Base-by-base conservation (phyloP, 2,329 filamentous ascomycete genomes). In the Microsporum audouinii region DNA sequence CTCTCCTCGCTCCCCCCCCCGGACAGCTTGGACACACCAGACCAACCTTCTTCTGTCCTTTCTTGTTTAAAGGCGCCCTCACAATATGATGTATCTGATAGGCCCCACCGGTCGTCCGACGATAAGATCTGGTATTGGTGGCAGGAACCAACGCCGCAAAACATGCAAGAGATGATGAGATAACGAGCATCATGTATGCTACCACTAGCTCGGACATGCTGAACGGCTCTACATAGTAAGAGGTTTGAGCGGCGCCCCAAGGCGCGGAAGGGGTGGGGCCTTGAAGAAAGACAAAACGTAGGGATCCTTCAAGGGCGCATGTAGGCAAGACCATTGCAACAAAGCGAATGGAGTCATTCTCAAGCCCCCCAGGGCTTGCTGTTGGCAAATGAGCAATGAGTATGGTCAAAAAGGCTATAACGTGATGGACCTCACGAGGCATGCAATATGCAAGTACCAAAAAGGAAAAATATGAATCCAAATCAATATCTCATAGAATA, bases 1-100 rank as follows among this genome's bases (percentile, higher is more conserved):
- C 12, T 12, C 8, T 31, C 8, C 14, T 31, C 23, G 3, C 8
- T 27, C 5, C 12, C 23, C 23, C 23, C 17, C 23, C 45, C 23
- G 23, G 29, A 23, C 23, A 23, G 45, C 45, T 23, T 29, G 45
- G 45, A 12, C 45, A 12, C 8, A 27, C 23, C 45, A 7, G 23
- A 10, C 23, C 45, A 49, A 49, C 45, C 23, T 49, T 49, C 8
- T 49, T 49, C 7, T 49, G 2, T 31, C 7, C 8, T 31, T 27
- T 29, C 23, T 6, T 49, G 10, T 49, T 29, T 23, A 8, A 14
- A 4, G 7, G 23, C 23, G 2, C 12, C 27, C 12, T 27, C 3
- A 5, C 49, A 36, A 55, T 55, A 55, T 55, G 49, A 55, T 34
- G 49, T 55, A 55, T 55, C 49, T 36, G 29, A 55, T 55, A 34